Evolutionary conservation across 768 basidiomycete species (phyloP), one percentile per base, ranked within the genome.

Genomic region (Strobilomyces confusus): DNA sequence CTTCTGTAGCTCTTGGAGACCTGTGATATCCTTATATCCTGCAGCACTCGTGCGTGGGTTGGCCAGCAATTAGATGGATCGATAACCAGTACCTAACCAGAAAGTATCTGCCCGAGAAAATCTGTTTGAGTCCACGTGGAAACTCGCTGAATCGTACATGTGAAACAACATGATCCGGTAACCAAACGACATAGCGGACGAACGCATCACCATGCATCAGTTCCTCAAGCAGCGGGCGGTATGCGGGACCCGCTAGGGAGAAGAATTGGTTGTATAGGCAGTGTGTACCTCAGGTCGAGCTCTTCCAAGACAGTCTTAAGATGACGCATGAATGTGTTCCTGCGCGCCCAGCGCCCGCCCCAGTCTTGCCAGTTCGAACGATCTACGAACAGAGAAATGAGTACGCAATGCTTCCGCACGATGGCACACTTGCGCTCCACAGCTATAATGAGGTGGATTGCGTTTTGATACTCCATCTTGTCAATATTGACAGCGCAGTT

Each of bases 331-430:
- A 91, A 87, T 22, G 70, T 74, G 12, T 81, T 90, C 57, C 89
- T 83, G 43, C 88, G 83, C 9, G 73, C 74, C 88, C 86, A 89
- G 52, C 88, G 76, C 19, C 81, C 89, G 44, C 86, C 88, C 89
- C 89, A 92, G 63, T 91, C 87, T 64, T 91, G 89, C 89, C 89
- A 92, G 63, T 89, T 89, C 34, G 83, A 78, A 48, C 86, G 82
- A 69, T 90, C 86, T 87, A 52, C 43, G 53, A 45, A 34, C 15
- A 19, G 38, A 42, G 40, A 38, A 23, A 52, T 58, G 20, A 52
- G 56, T 22, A 25, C 29, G 29, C 6, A 26, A 48, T 29, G n/a
- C 20, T 30, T 26, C 15, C 33, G 45, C 34, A 43, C 12, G 44
- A 37, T 1, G 8, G 19, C 33, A 44, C 20, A 76, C 84, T 68